A percentile compares a stretch with the other conserved stretches of the same genome.
phyloP scores from a whole-genome alignment of 192 early-diverging fungal species.

The Jimgerdemannia lactiflua region DNA sequence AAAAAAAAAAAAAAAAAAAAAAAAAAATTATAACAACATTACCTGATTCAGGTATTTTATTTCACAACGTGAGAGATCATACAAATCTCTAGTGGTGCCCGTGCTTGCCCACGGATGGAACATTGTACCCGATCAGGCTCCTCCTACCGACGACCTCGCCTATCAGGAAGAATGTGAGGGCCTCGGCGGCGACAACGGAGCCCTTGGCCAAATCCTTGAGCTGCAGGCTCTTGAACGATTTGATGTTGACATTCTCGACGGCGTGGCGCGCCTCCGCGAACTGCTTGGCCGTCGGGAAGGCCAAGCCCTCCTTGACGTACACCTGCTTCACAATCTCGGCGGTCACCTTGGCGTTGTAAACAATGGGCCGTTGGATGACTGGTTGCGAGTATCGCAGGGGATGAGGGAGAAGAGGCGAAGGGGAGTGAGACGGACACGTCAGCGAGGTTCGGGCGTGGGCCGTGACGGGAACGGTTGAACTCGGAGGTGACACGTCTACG shows the following conservation, averaged over 20 bases:
- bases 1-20: too few relatives aligned
- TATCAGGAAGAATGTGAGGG: constrained; percentile 57
- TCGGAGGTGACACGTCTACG: not conserved
- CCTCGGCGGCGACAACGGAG: constrained; percentile 50
- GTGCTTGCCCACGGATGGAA: constrained; percentile 5
- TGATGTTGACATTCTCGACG: constrained; percentile 31
- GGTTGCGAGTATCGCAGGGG: not conserved
- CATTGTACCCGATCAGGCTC: constrained; percentile 60
- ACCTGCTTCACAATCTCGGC: constrained; percentile 62
- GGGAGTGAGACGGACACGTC: not conserved
- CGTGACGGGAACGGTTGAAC: too few relatives aligned
- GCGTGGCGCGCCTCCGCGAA: constrained; percentile 43
- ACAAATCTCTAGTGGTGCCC: not conserved
- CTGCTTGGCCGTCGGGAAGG: constrained; percentile 49
- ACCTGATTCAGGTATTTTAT: too few relatives aligned
- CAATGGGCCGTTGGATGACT: constrained; percentile 35
- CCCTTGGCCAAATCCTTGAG: constrained; percentile 44
- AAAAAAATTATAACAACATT: too few relatives aligned
- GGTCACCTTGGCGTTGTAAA: constrained; percentile 55
- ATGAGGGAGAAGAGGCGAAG: not conserved
- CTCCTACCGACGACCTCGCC: constrained; percentile 65
- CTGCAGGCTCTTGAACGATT: constrained; percentile 41
- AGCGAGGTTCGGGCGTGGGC: not conserved
- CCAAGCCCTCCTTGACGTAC: constrained; percentile 58
- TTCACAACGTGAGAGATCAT: too few relatives aligned